Conservation (phyloP, 192 early-diverging fungal genomes). For the Coemansia pectinata region DNA sequence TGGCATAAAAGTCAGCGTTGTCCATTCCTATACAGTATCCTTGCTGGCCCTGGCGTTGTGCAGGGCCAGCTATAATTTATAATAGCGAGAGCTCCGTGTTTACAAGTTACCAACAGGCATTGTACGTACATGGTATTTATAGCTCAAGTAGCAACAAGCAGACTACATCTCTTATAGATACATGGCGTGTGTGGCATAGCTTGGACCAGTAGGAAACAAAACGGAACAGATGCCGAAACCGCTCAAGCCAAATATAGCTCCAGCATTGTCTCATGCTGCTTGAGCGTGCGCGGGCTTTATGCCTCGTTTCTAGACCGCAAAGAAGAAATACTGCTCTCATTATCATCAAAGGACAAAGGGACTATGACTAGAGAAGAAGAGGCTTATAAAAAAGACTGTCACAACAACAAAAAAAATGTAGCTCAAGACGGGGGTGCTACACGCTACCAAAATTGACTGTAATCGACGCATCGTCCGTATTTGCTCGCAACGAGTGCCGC, state of each 20-base stretch:
- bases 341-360: neutral
- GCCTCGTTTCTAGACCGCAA: neutral
- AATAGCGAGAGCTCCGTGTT: neutral
- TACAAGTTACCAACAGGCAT: neutral
- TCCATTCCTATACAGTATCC: neutral
- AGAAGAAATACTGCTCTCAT: neutral
- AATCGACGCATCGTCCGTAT: slow-evolving; percentile 35
- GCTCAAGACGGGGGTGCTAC: neutral
- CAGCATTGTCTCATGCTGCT: neutral
- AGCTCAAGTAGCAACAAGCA: neutral
- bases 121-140: neutral
- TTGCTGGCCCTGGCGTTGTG: neutral
- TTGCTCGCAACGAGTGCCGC: slow-evolving; percentile 36
- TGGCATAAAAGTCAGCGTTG: neutral
- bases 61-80: neutral
- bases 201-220: neutral
- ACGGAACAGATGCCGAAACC: neutral
- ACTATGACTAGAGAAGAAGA: neutral
- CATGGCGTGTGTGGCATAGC: neutral
- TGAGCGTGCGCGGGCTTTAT: neutral
- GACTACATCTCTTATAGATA: neutral
- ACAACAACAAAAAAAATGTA: neutral
- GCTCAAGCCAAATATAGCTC: neutral
- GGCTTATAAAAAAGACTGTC: neutral
- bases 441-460: slow-evolving; percentile 31